phyloP scores from a whole-genome alignment of 495 filamentous ascomycete genomes.

The Entonaema liquescens region DNA sequence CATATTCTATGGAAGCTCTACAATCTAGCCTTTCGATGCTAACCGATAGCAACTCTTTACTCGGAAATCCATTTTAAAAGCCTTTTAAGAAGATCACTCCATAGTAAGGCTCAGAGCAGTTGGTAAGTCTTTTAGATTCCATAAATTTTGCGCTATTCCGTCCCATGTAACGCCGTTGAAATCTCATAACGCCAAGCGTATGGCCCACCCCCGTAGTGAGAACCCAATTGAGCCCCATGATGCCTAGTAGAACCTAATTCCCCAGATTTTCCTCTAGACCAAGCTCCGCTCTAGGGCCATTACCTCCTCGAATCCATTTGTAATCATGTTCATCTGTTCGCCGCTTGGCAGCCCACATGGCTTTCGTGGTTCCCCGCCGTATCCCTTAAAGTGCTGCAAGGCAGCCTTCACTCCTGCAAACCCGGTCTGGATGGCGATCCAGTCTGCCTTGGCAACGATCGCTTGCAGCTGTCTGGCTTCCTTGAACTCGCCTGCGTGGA shows the following conservation, averaged over 20 bases:
- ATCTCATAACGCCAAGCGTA: conserved; percentile 38
- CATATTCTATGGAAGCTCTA: conserved; percentile 36
- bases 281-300: conserved; percentile 47
- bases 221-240: conserved; percentile 25
- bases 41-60: conserved; percentile 9
- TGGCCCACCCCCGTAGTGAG: conserved; percentile 23
- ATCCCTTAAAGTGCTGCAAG: conserved; percentile 78
- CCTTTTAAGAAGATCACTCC: conserved; percentile 8
- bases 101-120: conserved; percentile 2
- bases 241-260: conserved; percentile 20
- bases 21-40: conserved; percentile 18
- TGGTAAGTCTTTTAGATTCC: conserved; percentile 16
- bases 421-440: conserved; percentile 81
- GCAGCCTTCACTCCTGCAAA: conserved; percentile 85
- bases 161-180: conserved; percentile 39
- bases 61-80: conserved; percentile 22
- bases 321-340: conserved; percentile 65
- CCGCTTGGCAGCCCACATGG: conserved; percentile 67
- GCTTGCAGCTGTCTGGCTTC: conserved; percentile 77
- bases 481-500: conserved; percentile 69
- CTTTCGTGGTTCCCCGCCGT: conserved; percentile 73
- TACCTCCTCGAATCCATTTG: conserved; percentile 70
- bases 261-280: conserved; percentile 23
- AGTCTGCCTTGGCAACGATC: conserved; percentile 76
- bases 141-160: conserved; percentile 29